These are phyloP conservation scores for Russula earlei DNA, from an alignment of 768 basidiomycete genomes.

Conservation along the genomic window DNA sequence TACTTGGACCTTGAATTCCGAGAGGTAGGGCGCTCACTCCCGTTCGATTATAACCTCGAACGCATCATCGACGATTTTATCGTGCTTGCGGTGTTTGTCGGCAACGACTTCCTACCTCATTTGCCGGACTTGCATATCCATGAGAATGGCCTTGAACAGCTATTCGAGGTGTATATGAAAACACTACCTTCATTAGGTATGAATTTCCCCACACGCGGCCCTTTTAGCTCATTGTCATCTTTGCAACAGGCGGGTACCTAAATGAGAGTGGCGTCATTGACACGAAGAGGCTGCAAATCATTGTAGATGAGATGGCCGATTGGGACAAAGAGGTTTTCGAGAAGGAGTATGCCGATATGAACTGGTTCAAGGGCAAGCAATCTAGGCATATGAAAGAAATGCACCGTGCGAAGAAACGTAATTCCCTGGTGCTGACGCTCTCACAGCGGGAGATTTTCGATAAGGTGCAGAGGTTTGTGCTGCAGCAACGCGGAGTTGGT, in stretches of 20 bases:
- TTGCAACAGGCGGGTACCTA: constrained; percentile 70
- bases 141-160: constrained; percentile 85
- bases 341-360: constrained; percentile 80
- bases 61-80: constrained; percentile 98
- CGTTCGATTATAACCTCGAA: constrained; percentile 84
- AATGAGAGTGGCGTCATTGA: constrained; percentile 85
- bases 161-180: constrained; percentile 95
- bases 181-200: constrained; percentile 67
- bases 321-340: constrained; percentile 91
- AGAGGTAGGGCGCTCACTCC: constrained; percentile 51
- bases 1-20: constrained; percentile 95
- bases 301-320: constrained; percentile 79
- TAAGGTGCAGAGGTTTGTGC: constrained; percentile 66
- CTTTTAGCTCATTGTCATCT: not conserved
- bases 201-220: constrained; percentile 16
- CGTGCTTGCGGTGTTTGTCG: constrained; percentile 91
- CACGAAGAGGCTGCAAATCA: constrained; percentile 67
- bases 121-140: constrained; percentile 96
- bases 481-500: constrained; percentile 33
- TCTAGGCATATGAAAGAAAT: constrained; percentile 57
- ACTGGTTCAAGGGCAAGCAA: constrained; percentile 94
- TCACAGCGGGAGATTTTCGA: constrained; percentile 74
- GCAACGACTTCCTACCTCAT: constrained; percentile 96
- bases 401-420: constrained; percentile 46
- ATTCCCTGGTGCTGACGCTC: constrained; percentile 51